Base-by-base conservation (phyloP, 352 stramenopile genomes). In the Pythium dissotocum region DNA sequence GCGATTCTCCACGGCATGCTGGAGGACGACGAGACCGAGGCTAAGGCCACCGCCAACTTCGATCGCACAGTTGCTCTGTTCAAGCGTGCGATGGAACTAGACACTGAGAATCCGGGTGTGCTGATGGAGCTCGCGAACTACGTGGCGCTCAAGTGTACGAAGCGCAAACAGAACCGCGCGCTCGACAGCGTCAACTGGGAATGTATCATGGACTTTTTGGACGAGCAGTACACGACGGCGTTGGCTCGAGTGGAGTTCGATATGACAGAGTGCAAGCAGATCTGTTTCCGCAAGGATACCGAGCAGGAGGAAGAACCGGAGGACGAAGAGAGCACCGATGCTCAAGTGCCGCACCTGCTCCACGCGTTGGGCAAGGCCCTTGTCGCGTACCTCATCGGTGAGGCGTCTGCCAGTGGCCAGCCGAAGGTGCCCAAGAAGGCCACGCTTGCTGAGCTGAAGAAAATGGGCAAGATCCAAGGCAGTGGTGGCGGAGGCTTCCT, bases 41-140 rank as follows among this genome's bases (percentile, higher is more conserved):
- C 28, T 0, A 33, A 75, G 46, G 57, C 68, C 2, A 30, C 26
- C 6, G 58, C 70, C 18, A 73, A 76, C 35, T 83, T 89, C 36
- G 65, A 80, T 13, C 75, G 75, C 40, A 91, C 79, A 5, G 59
- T 90, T 26, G 70, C 73, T 58, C 66, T 90, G 7, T 95, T 89
- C 63, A 68, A 88, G 53, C 63, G 79, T 10, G 80, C 84, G 9
- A 78, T 84, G 38, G 76, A 67, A 38, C 61, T 95, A 24, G 80
- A 80, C 56, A 52, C 67, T n/a, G 77, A 77, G 5, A 93, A 82
- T 55, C 74, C 79, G 6, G 84, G 89, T 33, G 81, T 79, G 14
- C 58, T 95, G 18, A 89, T 91, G 76, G 87, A 95, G 68, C 77
- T 89, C 63, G 87, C 84, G 14, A 85, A 80, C 51, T 94, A 90